Conservation (phyloP, 306 rosid species). For the Calophaca sinica region DNA sequence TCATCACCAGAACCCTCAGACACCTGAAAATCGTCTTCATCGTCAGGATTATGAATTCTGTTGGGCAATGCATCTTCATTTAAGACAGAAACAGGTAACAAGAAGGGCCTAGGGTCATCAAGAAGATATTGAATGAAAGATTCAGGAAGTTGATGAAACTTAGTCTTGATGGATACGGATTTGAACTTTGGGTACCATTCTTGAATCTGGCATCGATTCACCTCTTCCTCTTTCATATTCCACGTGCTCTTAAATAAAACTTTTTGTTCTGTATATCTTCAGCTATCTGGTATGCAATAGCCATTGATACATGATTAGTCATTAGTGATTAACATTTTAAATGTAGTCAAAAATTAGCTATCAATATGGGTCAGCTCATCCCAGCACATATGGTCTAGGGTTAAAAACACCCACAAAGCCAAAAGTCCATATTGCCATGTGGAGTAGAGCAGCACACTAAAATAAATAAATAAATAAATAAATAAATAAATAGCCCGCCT, state of each 20-base stretch:
- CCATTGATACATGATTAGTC: conserved; percentile 15
- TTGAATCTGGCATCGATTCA: conserved; percentile 72
- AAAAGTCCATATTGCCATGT: not conserved
- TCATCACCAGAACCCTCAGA: conserved; percentile 70
- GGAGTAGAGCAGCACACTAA: not conserved
- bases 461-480: not conserved
- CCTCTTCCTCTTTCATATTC: conserved; percentile 68
- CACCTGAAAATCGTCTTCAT: conserved; percentile 71
- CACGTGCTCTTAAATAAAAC: not conserved
- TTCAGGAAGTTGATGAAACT: not conserved
- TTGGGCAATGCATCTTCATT: conserved; percentile 83
- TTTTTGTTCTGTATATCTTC: conserved; percentile 12
- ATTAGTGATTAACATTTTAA: not conserved
- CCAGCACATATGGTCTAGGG: not conserved
- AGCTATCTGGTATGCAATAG: not conserved
- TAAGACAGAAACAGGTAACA: conserved; percentile 69
- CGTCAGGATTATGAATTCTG: conserved; percentile 36
- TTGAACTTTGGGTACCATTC: not conserved
- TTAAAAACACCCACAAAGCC: no score
- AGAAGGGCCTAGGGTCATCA: conserved; percentile 38
- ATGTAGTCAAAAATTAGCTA: not conserved
- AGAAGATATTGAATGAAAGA: not conserved
- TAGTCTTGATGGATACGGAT: not conserved
- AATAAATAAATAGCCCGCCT: no score
- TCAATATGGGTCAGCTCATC: no score